These are phyloP conservation scores for Penicillium manginii DNA, from an alignment of 495 filamentous ascomycete genomes.

Conservation along the genomic window DNA sequence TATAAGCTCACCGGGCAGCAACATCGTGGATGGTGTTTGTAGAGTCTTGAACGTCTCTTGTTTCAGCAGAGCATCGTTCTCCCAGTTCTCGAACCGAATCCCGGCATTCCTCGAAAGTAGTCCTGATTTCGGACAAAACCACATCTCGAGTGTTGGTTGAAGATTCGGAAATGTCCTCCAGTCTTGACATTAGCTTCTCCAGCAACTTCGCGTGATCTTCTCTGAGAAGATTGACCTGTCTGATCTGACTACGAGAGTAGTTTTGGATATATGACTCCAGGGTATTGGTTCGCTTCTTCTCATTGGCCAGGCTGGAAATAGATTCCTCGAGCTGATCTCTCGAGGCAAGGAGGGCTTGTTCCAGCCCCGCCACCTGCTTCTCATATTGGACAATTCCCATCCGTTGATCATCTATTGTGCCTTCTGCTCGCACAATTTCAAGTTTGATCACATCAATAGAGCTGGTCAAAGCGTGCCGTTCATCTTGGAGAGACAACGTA, in stretches of 20 bases:
- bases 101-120: slow-evolving; percentile 22
- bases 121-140: slow-evolving; percentile 16
- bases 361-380: slow-evolving; percentile 15
- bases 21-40: slow-evolving; percentile 19
- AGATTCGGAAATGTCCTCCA: slow-evolving; percentile 16
- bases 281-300: slow-evolving; percentile 29
- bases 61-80: slow-evolving; percentile 22
- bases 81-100: slow-evolving; percentile 20
- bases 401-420: slow-evolving; percentile 18
- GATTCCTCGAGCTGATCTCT: slow-evolving; percentile 18
- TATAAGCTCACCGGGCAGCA: slow-evolving; percentile 27
- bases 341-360: slow-evolving; percentile 24
- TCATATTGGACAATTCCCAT: slow-evolving; percentile 20
- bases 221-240: slow-evolving; percentile 28
- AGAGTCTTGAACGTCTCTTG: slow-evolving; percentile 25
- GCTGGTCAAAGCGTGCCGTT: slow-evolving; percentile 29
- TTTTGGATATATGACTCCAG: slow-evolving; percentile 43
- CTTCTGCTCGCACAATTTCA: slow-evolving; percentile 23
- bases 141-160: slow-evolving; percentile 17
- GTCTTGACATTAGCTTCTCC: slow-evolving; percentile 21
- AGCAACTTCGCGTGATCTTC: slow-evolving; percentile 31
- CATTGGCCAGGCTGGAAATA: slow-evolving; percentile 29
- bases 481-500: slow-evolving; percentile 24
- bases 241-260: slow-evolving; percentile 29
- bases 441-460: slow-evolving; percentile 29